phyloP scores from a whole-genome alignment of 1,284 basidiomycete species.

The Microbotryum intermedium region DNA sequence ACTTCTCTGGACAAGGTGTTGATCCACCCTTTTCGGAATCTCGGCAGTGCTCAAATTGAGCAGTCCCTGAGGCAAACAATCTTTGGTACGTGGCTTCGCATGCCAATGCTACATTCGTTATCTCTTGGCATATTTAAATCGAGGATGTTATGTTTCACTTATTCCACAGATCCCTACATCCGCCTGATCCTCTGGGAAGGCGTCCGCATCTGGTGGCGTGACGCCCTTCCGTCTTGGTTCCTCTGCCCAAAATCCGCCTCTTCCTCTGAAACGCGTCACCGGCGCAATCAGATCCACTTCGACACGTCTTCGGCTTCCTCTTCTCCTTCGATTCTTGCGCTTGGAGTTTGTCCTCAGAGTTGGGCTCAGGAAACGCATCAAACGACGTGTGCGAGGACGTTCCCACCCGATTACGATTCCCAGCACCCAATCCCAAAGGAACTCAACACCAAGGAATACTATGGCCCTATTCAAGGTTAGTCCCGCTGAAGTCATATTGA shows the following conservation, averaged over 20 bases:
- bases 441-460: conserved; percentile 35
- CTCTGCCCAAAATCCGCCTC: conserved; percentile 24
- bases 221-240: conserved; percentile 32
- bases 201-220: conserved; percentile 34
- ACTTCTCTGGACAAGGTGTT: neutral
- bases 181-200: conserved; percentile 40
- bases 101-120: neutral
- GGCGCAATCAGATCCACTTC: no score
- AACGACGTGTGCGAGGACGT: conserved; percentile 28
- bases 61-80: conserved; percentile 31
- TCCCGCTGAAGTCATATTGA: no score
- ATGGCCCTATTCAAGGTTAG: conserved; percentile 23
- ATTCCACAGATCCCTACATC: conserved; percentile 37
- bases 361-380: conserved; percentile 34
- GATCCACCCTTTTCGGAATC: neutral
- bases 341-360: conserved; percentile 32
- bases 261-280: neutral
- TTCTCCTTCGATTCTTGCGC: no score
- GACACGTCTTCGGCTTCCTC: no score
- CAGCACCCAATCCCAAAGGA: conserved; percentile 21
- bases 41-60: conserved; percentile 34
- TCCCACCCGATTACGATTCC: conserved; percentile 27
- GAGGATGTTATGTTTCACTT: conserved; percentile 18
- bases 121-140: no score
- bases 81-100: neutral